Base-by-base conservation (phyloP, 2,329 filamentous ascomycete species). In the Chaetomiaceae sp. region DNA sequence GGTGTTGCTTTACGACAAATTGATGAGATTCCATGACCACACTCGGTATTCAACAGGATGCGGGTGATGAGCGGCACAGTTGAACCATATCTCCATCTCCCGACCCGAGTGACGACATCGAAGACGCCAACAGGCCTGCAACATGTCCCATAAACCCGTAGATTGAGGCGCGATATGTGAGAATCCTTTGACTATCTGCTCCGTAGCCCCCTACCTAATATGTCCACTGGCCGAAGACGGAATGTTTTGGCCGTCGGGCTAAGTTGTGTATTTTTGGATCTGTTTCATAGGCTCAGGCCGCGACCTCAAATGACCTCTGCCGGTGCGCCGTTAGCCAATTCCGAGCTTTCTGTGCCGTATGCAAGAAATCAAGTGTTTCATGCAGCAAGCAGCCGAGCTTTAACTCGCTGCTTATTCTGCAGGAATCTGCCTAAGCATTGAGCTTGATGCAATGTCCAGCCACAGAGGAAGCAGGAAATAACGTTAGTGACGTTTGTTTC, bases 1-100 rank as follows among this genome's bases (percentile, higher is more conserved):
- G 77, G 73, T 76, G 72, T 48, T 48, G 73, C 73, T 79, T 78
- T 76, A 78, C 77, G 74, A 82, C 61, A 61, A 79, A 80, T 77
- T 77, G 73, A 76, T 73, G 72, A 62, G 73, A 77, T 78, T 80
- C 75, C 76, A 78, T 61, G 56, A 60, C 56, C 44, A 46, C 20
- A 16, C 40, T 3, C 36, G 37, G 23, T 33, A 29, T 38, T 33
- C 34, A 7, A 20, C 23, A 9, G 5, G 37, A 40, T 46, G 34
- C 50, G 27, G 42, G 30, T 38, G 45, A 18, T 8, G 7, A 43
- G 32, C 11, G 38, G 48, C 38, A 23, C 46, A 48, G 36, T 10
- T 33, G 34, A n/a, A 10, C 20, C 14, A 13, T 34, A 23, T 37
- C 21, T 29, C 30, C 36, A 3, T 51, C 23, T 16, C 14, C 38